Evolutionary conservation across 2,329 filamentous ascomycete species (phyloP).

Genomic region (Bipolaris cookei): DNA sequence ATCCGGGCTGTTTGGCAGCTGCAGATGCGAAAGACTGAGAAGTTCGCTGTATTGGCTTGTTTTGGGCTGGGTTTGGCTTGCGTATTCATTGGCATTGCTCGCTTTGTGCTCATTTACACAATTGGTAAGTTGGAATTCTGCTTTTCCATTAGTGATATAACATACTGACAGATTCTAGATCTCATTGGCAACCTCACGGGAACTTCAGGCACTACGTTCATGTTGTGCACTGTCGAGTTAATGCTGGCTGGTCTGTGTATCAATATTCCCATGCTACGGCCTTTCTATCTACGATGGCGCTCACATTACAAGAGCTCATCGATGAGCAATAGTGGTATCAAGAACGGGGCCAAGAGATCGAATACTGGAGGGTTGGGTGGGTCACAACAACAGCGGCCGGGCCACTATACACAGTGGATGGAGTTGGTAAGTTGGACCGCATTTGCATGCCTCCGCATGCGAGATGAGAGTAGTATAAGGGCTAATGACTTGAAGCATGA

Average conservation of each 20-base stretch:
- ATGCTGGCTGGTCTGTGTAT: conserved; percentile 33
- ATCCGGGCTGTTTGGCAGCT: conserved; percentile 26
- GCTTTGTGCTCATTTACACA: conserved; percentile 29
- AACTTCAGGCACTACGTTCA: conserved; percentile 31
- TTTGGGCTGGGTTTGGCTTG: conserved; percentile 30
- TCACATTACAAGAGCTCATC: conserved; percentile 25
- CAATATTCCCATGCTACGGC: conserved; percentile 33
- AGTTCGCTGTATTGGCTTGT: conserved; percentile 29
- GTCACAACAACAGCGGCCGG: conserved; percentile 15
- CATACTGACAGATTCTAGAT: conserved; percentile 16
- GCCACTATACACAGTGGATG: conserved; percentile 30
- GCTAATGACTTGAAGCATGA: conserved; percentile 22
- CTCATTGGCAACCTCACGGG: conserved; percentile 30
- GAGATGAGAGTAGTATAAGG: background rate
- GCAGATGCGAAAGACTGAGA: conserved; percentile 34
- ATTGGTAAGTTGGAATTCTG: conserved; percentile 13
- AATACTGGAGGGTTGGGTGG: conserved; percentile 8
- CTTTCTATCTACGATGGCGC: conserved; percentile 30
- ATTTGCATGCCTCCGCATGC: background rate
- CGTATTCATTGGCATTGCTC: conserved; percentile 28
- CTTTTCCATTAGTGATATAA: too few relatives aligned
- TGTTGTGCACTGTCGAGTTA: conserved; percentile 31
- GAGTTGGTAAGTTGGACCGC: conserved; percentile 24
- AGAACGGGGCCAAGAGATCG: conserved; percentile 15
- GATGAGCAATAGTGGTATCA: conserved; percentile 7